Percentiles rank a stretch among this genome's conserved stretches.
phyloP scores from a whole-genome alignment of 2,329 filamentous ascomycete species.

The Seiridium cupressi region DNA sequence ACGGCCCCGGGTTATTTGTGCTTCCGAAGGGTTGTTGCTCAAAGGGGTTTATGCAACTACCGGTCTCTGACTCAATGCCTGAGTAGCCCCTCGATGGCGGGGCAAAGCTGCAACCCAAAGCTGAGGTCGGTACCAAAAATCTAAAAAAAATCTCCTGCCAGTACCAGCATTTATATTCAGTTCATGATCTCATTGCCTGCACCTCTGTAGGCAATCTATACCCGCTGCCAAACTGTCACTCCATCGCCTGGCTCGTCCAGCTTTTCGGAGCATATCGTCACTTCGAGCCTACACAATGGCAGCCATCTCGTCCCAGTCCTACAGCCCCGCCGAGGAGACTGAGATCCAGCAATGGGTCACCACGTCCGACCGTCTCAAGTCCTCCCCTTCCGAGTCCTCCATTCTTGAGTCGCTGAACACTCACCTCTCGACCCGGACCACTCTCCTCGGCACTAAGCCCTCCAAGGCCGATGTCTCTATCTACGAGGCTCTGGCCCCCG shows the following conservation, averaged over 20 bases:
- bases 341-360: slow-evolving; percentile 90
- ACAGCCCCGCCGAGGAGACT: slow-evolving; percentile 75
- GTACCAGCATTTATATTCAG: not conserved
- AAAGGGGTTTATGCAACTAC: not conserved
- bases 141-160: not conserved
- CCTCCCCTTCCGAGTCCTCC: slow-evolving; percentile 58
- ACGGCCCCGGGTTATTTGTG: not conserved
- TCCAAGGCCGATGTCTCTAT: slow-evolving; percentile 83
- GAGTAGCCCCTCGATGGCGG: not conserved
- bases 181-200: not conserved
- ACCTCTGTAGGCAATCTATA: slow-evolving; percentile 2
- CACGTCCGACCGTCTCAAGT: slow-evolving; percentile 69
- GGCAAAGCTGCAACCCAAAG: not conserved
- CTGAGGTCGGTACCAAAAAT: not conserved
- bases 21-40: not conserved
- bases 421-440: slow-evolving; percentile 85
- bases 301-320: slow-evolving; percentile 64
- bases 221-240: slow-evolving; percentile 32
- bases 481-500: slow-evolving; percentile 74
- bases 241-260: slow-evolving; percentile 31
- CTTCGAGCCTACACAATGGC: slow-evolving; percentile 58
- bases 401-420: slow-evolving; percentile 80
- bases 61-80: not conserved
- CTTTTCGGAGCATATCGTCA: slow-evolving; percentile 32
- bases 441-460: slow-evolving; percentile 84